Evolutionary conservation across 2,329 filamentous ascomycete genomes (phyloP), one percentile per base, ranked within the genome.

Genomic region (Grosmannia clavigera): DNA sequence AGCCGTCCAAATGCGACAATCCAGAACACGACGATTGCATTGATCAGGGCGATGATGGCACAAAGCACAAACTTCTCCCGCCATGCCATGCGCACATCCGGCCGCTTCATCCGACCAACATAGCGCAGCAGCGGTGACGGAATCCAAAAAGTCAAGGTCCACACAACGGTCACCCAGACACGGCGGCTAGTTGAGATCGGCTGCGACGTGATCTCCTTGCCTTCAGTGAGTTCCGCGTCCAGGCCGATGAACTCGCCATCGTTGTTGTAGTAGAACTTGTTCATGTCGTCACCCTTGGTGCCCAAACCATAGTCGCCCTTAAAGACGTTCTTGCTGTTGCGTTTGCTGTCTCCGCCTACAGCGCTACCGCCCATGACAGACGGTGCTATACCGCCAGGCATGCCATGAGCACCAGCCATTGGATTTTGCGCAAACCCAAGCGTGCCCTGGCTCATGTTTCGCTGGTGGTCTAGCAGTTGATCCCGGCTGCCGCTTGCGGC

Each of bases 51-150:
- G 66, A 99, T 97, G 58, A 96, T 67, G 61, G 88, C 77, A 55
- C 92, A 84, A 12, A 99, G 77, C 0, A 94, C 87, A 12, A 99
- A 58, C 74, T 99, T 99, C 69, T 99, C 94, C 72, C 94, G 83
- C 94, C 94, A 99, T 0, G 94, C 94, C 83, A 96, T 88, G 31
- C 94, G 88, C 10, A 99, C 90, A 74, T 99, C 94, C 1, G 92
- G 94, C 60, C 94, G 86, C 75, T 95, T 95, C 94, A 99, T 99
- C 27, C 92, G 88, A 38, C 94, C 94, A 61, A 97, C 69, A 62
- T 80, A 86, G n/a, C 82, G 81, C 19, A 99, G 83, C 2, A 88
- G 65, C 55, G 90, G 88, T 0, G 92, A 97, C 0, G 94, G 94
- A 65, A 96, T 94, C 88, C 89, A 97, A 70, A 90, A 97, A 0